These are phyloP conservation scores for Pezicula neosporulosa DNA, from an alignment of 2,329 filamentous ascomycete species.

Conservation along the genomic window DNA sequence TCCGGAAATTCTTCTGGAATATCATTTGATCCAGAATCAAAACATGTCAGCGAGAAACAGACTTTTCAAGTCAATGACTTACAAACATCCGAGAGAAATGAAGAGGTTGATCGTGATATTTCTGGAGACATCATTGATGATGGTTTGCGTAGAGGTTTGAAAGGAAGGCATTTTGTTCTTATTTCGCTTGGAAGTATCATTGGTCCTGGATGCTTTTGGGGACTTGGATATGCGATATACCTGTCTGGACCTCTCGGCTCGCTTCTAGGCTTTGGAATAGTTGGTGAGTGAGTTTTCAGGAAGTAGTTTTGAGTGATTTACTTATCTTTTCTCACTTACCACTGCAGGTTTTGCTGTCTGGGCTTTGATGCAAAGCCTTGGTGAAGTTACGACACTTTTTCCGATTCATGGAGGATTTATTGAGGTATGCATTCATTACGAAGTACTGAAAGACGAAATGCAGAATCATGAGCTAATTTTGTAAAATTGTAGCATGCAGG, in stretches of 20 bases:
- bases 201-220: conserved; percentile 47
- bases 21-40: too few species aligned
- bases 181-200: conserved; percentile 42
- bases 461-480: background rate
- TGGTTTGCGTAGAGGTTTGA: conserved; percentile 6
- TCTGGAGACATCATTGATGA: conserved; percentile 7
- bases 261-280: conserved; percentile 46
- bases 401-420: conserved; percentile 9
- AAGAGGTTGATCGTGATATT: background rate
- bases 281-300: conserved; percentile 43
- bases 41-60: too few species aligned
- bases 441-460: background rate
- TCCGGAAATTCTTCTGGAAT: too few species aligned
- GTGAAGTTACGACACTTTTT: conserved; percentile 24
- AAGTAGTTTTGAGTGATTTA: conserved; percentile 10
- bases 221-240: conserved; percentile 44
- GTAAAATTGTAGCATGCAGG: conserved; percentile 4
- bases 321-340: background rate
- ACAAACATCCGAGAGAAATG: too few species aligned
- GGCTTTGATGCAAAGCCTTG: conserved; percentile 42
- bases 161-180: conserved; percentile 8
- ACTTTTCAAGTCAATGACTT: too few species aligned
- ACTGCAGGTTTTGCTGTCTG: conserved; percentile 14
- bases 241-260: conserved; percentile 46
- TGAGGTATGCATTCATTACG: conserved; percentile 2